These are phyloP conservation scores for Pilatotrama ljubarskyi DNA, from an alignment of 768 basidiomycete species.

Conservation along the genomic window DNA sequence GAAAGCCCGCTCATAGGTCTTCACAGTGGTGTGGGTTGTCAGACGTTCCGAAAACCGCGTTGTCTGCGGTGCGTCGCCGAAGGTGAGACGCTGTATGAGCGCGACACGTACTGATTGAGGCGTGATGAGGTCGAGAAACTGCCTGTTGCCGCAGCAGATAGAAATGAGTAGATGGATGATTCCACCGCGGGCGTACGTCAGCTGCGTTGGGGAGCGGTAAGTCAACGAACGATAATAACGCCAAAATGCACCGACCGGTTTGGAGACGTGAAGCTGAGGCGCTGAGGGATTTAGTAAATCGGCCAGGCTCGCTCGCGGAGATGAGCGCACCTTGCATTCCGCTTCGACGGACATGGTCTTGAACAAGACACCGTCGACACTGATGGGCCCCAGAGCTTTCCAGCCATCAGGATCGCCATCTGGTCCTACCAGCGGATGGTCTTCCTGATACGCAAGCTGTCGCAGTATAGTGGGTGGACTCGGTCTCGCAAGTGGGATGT, in stretches of 20 bases:
- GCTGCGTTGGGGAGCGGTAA: conserved; percentile 2
- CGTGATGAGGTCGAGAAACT: conserved; percentile 24
- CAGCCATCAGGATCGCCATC: conserved; percentile 30
- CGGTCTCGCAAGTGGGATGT: conserved; percentile 24
- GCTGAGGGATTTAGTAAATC: background rate
- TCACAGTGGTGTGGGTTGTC: background rate
- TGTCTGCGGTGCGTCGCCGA: conserved; percentile 7
- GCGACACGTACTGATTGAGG: conserved; percentile 13
- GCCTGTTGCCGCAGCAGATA: conserved; percentile 15
- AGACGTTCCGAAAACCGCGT: conserved; percentile 8
- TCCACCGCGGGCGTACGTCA: conserved; percentile 26
- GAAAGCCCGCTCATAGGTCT: conserved; percentile 6
- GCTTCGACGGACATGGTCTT: conserved; percentile 16
- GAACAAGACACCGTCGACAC: conserved; percentile 23
- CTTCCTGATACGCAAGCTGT: conserved; percentile 26
- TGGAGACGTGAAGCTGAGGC: conserved; percentile 19
- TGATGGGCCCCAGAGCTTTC: conserved; percentile 18
- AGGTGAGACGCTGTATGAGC: conserved; percentile 19
- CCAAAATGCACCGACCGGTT: conserved; percentile 14
- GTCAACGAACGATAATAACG: background rate
- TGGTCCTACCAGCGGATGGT: conserved; percentile 22
- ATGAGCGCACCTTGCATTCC: conserved; percentile 15
- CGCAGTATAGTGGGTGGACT: conserved; percentile 24
- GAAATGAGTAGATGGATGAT: conserved; percentile 18
- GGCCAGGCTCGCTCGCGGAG: background rate